Evolutionary conservation across 257 asterid species (phyloP).

Genomic region (Phtheirospermum japonicum): DNA sequence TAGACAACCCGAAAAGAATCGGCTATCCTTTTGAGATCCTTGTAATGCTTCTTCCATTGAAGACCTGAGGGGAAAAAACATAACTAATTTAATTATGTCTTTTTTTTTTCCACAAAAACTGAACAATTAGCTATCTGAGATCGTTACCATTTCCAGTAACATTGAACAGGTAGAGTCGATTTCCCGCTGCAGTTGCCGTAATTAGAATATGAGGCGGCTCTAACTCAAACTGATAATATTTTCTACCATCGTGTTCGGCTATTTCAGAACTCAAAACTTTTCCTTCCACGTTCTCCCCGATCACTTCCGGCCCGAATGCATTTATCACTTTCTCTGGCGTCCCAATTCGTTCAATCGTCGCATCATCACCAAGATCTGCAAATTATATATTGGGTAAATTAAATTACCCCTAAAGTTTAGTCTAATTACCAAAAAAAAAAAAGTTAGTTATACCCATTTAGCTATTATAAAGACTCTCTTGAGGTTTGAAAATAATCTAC

Average conservation of each 20-base stretch:
- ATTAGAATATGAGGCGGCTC: constrained; percentile 91
- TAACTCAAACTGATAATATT: constrained; percentile 83
- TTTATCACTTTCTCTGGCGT: constrained; percentile 83
- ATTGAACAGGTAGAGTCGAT: constrained; percentile 82
- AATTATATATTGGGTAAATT: too few relatives aligned
- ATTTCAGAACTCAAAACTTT: constrained; percentile 69
- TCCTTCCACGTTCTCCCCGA: constrained; percentile 91
- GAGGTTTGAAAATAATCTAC: not conserved
- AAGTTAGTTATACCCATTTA: not conserved
- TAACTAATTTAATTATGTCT: not conserved
- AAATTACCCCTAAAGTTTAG: not conserved
- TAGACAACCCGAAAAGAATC: constrained; percentile 77
- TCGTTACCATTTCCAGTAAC: constrained; percentile 73
- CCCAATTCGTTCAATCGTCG: constrained; percentile 77
- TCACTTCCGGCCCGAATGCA: constrained; percentile 97
- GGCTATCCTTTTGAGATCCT: constrained; percentile 76
- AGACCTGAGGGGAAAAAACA: constrained; percentile 59
- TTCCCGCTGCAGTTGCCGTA: constrained; percentile 97
- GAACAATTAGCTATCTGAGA: not conserved
- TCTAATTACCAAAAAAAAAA: not conserved
- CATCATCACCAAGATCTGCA: constrained; percentile 73
- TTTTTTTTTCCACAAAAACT: not conserved
- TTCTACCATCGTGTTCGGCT: constrained; percentile 66
- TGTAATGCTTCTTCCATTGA: constrained; percentile 92
- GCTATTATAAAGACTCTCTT: too few relatives aligned